Evolutionary conservation across 306 rosid genomes (phyloP).

Genomic region (Inga oerstediana): DNA sequence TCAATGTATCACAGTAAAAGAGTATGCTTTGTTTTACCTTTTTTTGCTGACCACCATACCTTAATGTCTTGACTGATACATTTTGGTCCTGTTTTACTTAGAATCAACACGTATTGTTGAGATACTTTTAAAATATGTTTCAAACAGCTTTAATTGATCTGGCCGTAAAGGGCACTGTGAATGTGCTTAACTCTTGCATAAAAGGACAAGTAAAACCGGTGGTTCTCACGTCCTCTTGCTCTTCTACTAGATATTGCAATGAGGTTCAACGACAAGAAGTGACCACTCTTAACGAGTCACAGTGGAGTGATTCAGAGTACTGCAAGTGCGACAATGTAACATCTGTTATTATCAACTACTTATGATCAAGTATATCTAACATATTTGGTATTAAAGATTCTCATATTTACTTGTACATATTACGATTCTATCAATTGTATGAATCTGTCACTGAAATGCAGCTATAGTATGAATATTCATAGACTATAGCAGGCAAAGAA

Average conservation of each 20-base stretch:
- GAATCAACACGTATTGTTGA: not conserved
- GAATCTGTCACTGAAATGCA: slow-evolving; percentile 38
- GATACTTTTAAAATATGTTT: not conserved
- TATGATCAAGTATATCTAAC: not conserved
- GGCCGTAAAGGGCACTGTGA: slow-evolving; percentile 60
- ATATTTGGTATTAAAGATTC: not conserved
- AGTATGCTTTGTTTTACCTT: not conserved
- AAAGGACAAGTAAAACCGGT: slow-evolving; percentile 65
- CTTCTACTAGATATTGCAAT: slow-evolving; percentile 68
- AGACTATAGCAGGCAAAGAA: slow-evolving; percentile 70
- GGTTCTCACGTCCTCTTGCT: slow-evolving; percentile 87
- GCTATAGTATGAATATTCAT: slow-evolving; percentile 90
- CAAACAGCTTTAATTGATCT: slow-evolving; percentile 76
- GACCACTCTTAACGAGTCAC: slow-evolving; percentile 73
- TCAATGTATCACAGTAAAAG: not conserved
- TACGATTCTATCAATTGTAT: slow-evolving; percentile 6
- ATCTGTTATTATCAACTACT: not conserved
- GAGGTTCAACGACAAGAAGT: slow-evolving; percentile 43
- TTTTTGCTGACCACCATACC: no score
- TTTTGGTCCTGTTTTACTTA: not conserved
- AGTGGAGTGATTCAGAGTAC: slow-evolving; percentile 75
- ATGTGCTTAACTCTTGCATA: slow-evolving; percentile 69
- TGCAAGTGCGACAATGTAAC: slow-evolving; percentile 71
- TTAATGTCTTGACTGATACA: not conserved
- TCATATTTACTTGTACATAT: not conserved